phyloP scores from a whole-genome alignment of 768 basidiomycete species.

The Pleurotus citrinopileatus region DNA sequence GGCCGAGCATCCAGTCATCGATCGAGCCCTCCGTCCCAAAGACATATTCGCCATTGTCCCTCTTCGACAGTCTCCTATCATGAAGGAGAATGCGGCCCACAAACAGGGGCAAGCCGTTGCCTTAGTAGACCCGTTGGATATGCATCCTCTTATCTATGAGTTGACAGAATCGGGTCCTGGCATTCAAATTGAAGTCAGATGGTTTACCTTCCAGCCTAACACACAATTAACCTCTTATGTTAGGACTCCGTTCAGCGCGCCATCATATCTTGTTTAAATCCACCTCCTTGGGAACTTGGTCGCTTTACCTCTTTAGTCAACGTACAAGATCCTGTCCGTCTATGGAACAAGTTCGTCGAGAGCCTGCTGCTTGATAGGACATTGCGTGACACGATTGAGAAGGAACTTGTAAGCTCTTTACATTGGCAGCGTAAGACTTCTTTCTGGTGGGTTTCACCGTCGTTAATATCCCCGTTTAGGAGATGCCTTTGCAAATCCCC shows the following conservation, averaged over 20 bases:
- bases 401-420: conserved; percentile 42
- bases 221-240: neutral
- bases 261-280: conserved; percentile 29
- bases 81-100: conserved; percentile 24
- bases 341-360: conserved; percentile 44
- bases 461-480: conserved; percentile 22
- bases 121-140: conserved; percentile 57
- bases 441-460: neutral
- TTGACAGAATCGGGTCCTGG: conserved; percentile 17
- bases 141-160: conserved; percentile 44
- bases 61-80: conserved; percentile 42
- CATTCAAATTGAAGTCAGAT: conserved; percentile 12
- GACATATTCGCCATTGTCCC: conserved; percentile 50
- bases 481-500: conserved; percentile 36
- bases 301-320: conserved; percentile 20
- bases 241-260: conserved; percentile 24
- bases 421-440: conserved; percentile 40
- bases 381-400: conserved; percentile 30
- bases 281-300: conserved; percentile 39
- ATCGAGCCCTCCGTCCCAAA: conserved; percentile 29
- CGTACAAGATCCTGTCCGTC: conserved; percentile 29
- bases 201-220: conserved; percentile 6
- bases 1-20: conserved; percentile 28
- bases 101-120: conserved; percentile 40
- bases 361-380: conserved; percentile 29